Percentiles rank a stretch among this genome's conserved stretches.
Conservation (phyloP, 139 green algal genomes). For the Volvox africanus region DNA sequence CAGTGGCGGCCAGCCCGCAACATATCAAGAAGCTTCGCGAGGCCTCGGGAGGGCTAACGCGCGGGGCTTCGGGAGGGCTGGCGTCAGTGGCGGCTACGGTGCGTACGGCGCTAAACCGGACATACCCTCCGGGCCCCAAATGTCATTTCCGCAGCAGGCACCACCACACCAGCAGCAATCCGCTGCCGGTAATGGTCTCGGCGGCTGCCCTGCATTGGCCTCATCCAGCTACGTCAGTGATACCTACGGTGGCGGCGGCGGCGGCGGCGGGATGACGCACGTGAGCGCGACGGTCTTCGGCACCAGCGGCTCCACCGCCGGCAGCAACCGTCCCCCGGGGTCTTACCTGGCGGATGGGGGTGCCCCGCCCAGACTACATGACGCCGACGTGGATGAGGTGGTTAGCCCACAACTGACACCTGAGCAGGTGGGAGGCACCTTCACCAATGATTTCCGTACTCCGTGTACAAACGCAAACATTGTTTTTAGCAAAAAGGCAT, state of each 20-base stretch:
- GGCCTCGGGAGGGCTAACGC: too few species aligned
- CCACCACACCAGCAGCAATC: background rate
- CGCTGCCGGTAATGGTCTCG: background rate
- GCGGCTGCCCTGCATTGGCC: background rate
- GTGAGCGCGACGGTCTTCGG: slow-evolving; percentile 5
- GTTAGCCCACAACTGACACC: slow-evolving; percentile 45
- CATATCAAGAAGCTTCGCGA: too few species aligned
- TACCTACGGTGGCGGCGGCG: slow-evolving; percentile 15
- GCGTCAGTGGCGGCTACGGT: background rate
- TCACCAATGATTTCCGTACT: too few species aligned
- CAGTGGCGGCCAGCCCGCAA: too few species aligned
- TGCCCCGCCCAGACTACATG: background rate
- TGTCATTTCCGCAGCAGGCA: background rate
- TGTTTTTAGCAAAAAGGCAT: too few species aligned
- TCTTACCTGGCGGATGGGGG: background rate
- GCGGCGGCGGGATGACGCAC: slow-evolving; percentile 6
- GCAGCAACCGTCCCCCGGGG: background rate
- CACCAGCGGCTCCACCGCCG: background rate
- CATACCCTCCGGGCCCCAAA: background rate
- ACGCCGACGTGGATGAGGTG: slow-evolving; percentile 39
- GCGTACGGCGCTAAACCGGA: background rate
- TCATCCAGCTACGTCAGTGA: slow-evolving; percentile 36
- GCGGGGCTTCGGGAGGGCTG: background rate
- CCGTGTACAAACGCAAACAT: too few species aligned
- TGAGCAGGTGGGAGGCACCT: slow-evolving; percentile 46